A percentile compares a stretch with the other conserved stretches of the same genome.
Evolutionary conservation across 1,284 basidiomycete species (phyloP).

Genomic region (Mycosarcoma mackinlayi): DNA sequence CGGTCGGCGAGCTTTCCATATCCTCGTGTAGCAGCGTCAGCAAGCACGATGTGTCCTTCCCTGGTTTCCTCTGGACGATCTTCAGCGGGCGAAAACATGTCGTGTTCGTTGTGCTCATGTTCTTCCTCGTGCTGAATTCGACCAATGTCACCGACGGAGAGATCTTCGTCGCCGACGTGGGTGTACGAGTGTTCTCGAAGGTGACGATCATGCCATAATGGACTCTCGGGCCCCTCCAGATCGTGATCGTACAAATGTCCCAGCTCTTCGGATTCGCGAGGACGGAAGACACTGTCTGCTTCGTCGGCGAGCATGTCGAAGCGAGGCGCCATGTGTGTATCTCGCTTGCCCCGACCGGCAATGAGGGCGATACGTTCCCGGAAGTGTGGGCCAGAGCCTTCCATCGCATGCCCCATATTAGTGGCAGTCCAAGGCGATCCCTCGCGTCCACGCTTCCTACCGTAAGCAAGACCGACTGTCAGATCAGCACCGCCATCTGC

Average conservation of each 20-base stretch:
- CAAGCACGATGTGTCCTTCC: neutral
- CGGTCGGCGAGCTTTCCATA: slow-evolving; percentile 34
- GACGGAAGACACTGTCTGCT: slow-evolving; percentile 40
- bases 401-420: slow-evolving; percentile 61
- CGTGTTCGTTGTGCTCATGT: slow-evolving; percentile 12
- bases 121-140: slow-evolving; percentile 16
- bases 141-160: slow-evolving; percentile 39
- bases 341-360: slow-evolving; percentile 48
- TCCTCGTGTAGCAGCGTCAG: slow-evolving; percentile 1
- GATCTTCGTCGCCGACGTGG: slow-evolving; percentile 29
- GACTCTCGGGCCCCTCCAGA: slow-evolving; percentile 30
- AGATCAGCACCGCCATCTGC: slow-evolving; percentile 8
- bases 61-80: slow-evolving; percentile 29
- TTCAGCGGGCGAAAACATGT: slow-evolving; percentile 56
- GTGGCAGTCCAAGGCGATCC: slow-evolving; percentile 40
- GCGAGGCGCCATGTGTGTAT: slow-evolving; percentile 26
- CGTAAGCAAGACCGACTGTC: slow-evolving; percentile 12
- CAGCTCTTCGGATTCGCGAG: neutral
- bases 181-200: slow-evolving; percentile 38
- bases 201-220: slow-evolving; percentile 16
- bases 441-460: slow-evolving; percentile 30
- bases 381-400: slow-evolving; percentile 59
- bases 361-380: slow-evolving; percentile 56
- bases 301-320: slow-evolving; percentile 66
- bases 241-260: slow-evolving; percentile 16